Base-by-base conservation (phyloP, 1,284 basidiomycete genomes). In the Leccinum subrobustum region DNA sequence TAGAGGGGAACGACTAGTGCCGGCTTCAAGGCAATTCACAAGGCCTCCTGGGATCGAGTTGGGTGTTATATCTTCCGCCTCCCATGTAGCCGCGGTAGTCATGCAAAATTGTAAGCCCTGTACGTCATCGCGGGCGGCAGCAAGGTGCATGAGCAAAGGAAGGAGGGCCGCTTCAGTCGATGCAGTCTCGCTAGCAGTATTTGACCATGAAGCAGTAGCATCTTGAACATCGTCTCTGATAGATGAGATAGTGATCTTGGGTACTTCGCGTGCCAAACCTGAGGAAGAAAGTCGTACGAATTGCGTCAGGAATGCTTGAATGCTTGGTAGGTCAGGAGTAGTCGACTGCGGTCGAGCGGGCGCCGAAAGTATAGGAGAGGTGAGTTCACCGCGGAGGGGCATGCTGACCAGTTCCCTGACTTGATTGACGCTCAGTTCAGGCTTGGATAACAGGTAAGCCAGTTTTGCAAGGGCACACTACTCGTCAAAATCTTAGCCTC, bases 391-490 rank as follows among this genome's bases (percentile, higher is more conserved):
- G 5, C 95, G 89, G 11, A 97, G 80, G 6, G 94, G 89, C 50
- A 83, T 84, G 8, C 85, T 80, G 65, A 97, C 85, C n/a, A 96
- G 80, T 54, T 86, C 79, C 59, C 93, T 85, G 58, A 96, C 84
- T 75, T 93, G 84, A 16, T 78, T 72, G 0, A 81, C 71, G 1
- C 84, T 81, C 2, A 96, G 81, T 66, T 93, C 90, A 1, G 87
- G 79, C 71, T 97, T 96, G 5, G 91, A 93, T 33, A 97, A 82
- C 7, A 97, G 83, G 68, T 97, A 97, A 52, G 89, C 85, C 8
- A 97, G 81, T 76, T 97, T 97, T 11, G 92, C 84, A 35, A 96
- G 82, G 6, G 94, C 93, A 65, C 93, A 93, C 89, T 94, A 4
- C 59, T 60, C 25, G 48, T 63, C 56, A 42, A 57, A 35, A 57